A percentile compares a stretch with the other conserved stretches of the same genome.
These are phyloP conservation scores for Auriculariales sp. DNA, from an alignment of 768 basidiomycete genomes.

Conservation along the genomic window DNA sequence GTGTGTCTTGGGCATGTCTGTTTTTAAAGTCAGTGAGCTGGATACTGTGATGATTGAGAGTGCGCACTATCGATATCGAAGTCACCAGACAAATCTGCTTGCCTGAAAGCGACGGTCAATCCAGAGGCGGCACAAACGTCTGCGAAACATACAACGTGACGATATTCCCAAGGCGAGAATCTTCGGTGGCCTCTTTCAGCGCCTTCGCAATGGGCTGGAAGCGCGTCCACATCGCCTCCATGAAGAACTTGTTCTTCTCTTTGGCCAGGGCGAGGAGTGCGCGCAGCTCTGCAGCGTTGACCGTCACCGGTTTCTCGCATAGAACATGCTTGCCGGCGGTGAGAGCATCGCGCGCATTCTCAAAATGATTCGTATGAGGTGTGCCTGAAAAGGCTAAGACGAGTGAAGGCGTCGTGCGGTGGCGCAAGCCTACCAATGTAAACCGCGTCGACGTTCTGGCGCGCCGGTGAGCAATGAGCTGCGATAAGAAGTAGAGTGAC, in stretches of 20 bases:
- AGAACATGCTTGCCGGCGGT: conserved; percentile 73
- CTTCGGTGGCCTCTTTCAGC: conserved; percentile 46
- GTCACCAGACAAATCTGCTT: conserved; percentile 65
- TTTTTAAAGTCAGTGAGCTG: background rate
- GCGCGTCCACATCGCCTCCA: conserved; percentile 86
- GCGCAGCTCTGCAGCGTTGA: conserved; percentile 60
- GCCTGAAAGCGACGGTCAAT: conserved; percentile 12
- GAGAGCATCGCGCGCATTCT: conserved; percentile 60
- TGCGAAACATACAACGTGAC: conserved; percentile 26
- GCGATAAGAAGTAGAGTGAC: conserved; percentile 7
- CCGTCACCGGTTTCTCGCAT: conserved; percentile 81
- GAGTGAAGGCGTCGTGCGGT: background rate
- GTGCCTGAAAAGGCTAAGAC: conserved; percentile 33
- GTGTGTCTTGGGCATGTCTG: conserved; percentile 54
- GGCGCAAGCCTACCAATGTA: conserved; percentile 45
- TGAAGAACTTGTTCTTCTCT: conserved; percentile 69
- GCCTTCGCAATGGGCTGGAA: conserved; percentile 59
- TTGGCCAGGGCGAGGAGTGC: conserved; percentile 61
- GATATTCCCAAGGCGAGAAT: conserved; percentile 50
- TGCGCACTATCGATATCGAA: conserved; percentile 49
- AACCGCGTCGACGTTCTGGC: conserved; percentile 55
- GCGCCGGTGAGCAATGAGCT: conserved; percentile 1
- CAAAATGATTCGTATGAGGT: conserved; percentile 74
- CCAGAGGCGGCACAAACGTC: background rate
- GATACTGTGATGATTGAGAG: background rate